Base-by-base conservation (phyloP, 139 green algal genomes). In the Chlorella sp. region DNA sequence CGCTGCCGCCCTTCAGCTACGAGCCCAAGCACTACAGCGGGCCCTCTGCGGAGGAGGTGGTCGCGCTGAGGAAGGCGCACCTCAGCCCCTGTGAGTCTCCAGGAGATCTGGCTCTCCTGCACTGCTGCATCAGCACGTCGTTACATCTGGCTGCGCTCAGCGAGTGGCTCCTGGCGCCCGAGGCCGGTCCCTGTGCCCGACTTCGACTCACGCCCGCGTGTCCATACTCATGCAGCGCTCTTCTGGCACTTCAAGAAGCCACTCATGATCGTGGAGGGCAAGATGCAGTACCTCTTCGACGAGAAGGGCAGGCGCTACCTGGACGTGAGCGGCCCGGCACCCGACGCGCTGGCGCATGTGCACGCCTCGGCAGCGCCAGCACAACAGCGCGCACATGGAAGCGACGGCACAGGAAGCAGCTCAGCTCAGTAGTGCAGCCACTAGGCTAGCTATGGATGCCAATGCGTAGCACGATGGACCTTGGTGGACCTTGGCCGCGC, bases 251-350 rank as follows among this genome's bases (percentile, higher is more conserved):
- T 94, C 87, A 90, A 92, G 76, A 85, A 92, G 69, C 90, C 94
- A 1, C 85, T 98, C 0, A 97, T 97, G 89, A 95, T 98, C 3
- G 86, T 91, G 34, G 92, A 98, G 65, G 94, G 94, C 67, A 91
- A 93, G 67, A 96, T 96, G 94, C 94, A 98, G 82, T 98, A 98
- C 80, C 77, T 98, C 34, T 98, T 87, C 70, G 94, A 98, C 71
- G 94, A 98, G 74, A 90, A 61, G 20, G 94, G 94, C 0, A 76
- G 88, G 14, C 82, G 94, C 0, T 98, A 94, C 80, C 79, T 98
- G 26, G 94, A 98, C 70, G 89, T 94, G 73, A 86, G 90, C 72
- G 2, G 0, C 35, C 1, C 22, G 55, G 42, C 42, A n/a, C n/a
- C n/a, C n/a, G n/a, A n/a, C n/a, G n/a, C n/a, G n/a, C n/a, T n/a